Evolutionary conservation across 129 eudicot species (phyloP), one percentile per base, ranked within the genome.

Genomic region (Rutidosis leptorrhynchoides): DNA sequence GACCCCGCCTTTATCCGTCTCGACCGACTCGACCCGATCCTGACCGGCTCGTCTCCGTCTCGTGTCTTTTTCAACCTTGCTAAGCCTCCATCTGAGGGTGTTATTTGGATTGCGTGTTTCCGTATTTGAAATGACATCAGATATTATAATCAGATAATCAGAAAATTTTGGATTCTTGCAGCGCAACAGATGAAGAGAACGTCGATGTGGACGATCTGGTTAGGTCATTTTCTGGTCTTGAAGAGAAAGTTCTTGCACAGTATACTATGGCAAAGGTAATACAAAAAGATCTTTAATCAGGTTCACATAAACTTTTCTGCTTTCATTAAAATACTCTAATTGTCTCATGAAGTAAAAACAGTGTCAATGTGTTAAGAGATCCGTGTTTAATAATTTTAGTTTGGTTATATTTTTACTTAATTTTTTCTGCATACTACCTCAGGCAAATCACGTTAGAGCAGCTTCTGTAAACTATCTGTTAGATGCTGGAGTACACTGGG

Each of bases 401-500:
- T 5, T 57, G 12, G 30, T 24, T 57, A 32, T 37, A 22, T 23
- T 22, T 37, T 12, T 23, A 33, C 46, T 40, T 40, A 2, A 40
- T 10, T 40, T 10, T 40, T 60, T 68, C 27, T 74, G 22, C 14
- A n/a, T 71, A 48, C 23, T 74, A 19, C 74, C 33, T 40, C 83
- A 88, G 98, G 95, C 95, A 59, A 86, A 78, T 73, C 75, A 76
- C 66, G 81, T 92, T 48, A 85, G 96, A 83, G 72, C 84, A 69
- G 91, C 96, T 33, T 89, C 96, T 33, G 83, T 68, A 57, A 88
- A 82, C 76, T 92, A 92, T 78, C 71, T 92, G 83, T 69, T 85
- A 83, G 98, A 92, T 78, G 82, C 87, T 78, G 95, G 98, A 73
- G 82, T 92, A 59, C 96, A 88, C 57, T 92, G 98, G 96, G 98